Base-by-base conservation (phyloP, 148 eudicot genomes). In the Chenopodium album region DNA sequence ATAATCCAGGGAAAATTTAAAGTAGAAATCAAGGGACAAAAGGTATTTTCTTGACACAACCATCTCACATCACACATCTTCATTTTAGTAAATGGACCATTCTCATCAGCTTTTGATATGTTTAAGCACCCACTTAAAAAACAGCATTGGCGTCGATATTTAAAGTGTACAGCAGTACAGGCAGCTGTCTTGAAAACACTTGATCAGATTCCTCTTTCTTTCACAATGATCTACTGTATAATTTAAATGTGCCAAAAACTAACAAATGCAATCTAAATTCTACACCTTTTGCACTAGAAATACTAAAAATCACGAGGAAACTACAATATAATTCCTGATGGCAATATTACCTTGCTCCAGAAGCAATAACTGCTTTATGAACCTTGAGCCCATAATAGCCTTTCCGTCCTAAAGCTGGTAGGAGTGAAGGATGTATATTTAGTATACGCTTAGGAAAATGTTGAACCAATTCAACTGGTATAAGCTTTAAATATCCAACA, bases 401-500 rank as follows among this genome's bases (percentile, higher is more conserved):
- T 90, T 92, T 91, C 82, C 99, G 98, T 73, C 98, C 99, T 85
- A 96, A 96, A 75, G 99, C 94, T 47, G 98, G 99, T 82, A 96
- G 90, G 83, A 96, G 98, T 54, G 98, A 90, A 64, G 98, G 99
- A 87, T 96, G 99, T 76, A 96, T 94, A 84, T 96, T 94, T 67
- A 94, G 52, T 60, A 94, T 94, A 26, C 94, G 81, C 80, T 85
- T 94, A 13, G 97, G 98, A 90, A 83, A 96, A 20, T 91, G 89
- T 82, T 78, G 90, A 68, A 94, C 89, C 90, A 92, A 89, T 41
- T 90, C 98, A 44, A 79, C 73, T 29, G 98, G 98, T 86, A 96
- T 90, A 71, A 88, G 88, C 85, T 88, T 88, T 50, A 88, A 75
- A 75, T 79, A 88, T 23, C 90, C 90, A 82, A 88, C 98, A 85